A percentile compares a stretch with the other conserved stretches of the same genome.
These are phyloP conservation scores for Calamus simplicifolius DNA, from an alignment of 176 grass and related monocot genomes.

Conservation along the genomic window DNA sequence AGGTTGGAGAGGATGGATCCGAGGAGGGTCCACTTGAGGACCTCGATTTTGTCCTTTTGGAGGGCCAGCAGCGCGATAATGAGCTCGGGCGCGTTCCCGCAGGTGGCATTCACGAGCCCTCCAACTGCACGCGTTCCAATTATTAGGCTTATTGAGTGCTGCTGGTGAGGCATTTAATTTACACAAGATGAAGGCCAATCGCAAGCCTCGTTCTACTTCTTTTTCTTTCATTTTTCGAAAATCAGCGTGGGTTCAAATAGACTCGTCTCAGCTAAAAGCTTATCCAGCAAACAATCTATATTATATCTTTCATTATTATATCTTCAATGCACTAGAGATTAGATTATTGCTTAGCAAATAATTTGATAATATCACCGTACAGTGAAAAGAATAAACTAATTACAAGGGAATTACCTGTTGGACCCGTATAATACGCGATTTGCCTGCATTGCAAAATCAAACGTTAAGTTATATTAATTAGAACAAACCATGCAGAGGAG, in stretches of 20 bases:
- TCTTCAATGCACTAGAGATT: too few relatives aligned
- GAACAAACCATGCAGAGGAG: not conserved
- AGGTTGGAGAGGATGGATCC: constrained; percentile 94
- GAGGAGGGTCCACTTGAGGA: constrained; percentile 73
- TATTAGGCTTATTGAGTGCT: too few relatives aligned
- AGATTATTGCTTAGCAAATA: not conserved
- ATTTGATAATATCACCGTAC: not conserved
- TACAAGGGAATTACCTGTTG: constrained; percentile 29
- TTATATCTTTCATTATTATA: too few relatives aligned
- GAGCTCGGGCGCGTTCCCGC: constrained; percentile 88
- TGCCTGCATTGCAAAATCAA: constrained; percentile 25
- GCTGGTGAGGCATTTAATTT: too few relatives aligned
- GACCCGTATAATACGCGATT: constrained; percentile 39
- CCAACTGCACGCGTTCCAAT: constrained; percentile 42
- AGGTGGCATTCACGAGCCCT: constrained; percentile 85
- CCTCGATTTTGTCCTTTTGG: constrained; percentile 65
- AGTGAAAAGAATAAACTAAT: not conserved
- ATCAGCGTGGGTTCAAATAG: too few relatives aligned
- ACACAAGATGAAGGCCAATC: too few relatives aligned
- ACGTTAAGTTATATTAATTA: not conserved
- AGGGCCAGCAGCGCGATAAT: constrained; percentile 80
- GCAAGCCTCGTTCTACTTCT: too few relatives aligned
- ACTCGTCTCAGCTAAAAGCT: too few relatives aligned
- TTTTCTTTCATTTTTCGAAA: too few relatives aligned
- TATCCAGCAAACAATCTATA: too few relatives aligned